Evolutionary conservation across 768 basidiomycete genomes (phyloP).

Genomic region (Boletellus emodensis): DNA sequence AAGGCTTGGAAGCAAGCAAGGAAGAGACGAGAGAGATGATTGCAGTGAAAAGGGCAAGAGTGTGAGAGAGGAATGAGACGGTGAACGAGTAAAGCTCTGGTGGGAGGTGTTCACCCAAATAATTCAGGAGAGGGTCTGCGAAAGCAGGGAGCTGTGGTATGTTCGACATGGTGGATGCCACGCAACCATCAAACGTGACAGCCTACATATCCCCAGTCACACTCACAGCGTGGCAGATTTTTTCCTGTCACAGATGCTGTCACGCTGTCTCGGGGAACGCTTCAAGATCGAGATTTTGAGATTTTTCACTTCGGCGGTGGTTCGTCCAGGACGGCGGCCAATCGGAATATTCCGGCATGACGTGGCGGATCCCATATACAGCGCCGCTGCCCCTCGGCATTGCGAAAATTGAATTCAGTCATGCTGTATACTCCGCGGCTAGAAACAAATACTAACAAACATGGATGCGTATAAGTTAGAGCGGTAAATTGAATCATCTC

Average conservation of each 20-base stretch:
- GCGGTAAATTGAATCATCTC: conserved; percentile 18
- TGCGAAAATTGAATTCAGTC: conserved; percentile 17
- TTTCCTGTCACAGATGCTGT: conserved; percentile 16
- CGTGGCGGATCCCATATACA: neutral
- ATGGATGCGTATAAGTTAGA: conserved; percentile 29
- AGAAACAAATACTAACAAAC: conserved; percentile 26
- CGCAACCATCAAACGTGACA: conserved; percentile 20
- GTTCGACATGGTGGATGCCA: conserved; percentile 29
- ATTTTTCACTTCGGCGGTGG: conserved; percentile 7
- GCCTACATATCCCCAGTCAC: conserved; percentile 13
- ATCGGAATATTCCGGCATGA: conserved; percentile 26
- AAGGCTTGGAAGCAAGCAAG: conserved; percentile 47
- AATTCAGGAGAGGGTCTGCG: conserved; percentile 52
- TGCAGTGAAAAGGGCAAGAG: conserved; percentile 47
- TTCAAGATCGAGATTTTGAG: neutral
- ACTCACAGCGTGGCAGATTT: conserved; percentile 1
- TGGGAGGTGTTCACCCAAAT: conserved; percentile 53
- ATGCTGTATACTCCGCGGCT: conserved; percentile 20
- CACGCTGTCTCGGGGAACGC: conserved; percentile 3
- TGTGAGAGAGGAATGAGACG: conserved; percentile 48
- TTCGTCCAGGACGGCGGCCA: conserved; percentile 14
- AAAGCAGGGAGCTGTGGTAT: conserved; percentile 40
- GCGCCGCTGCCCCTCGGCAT: conserved; percentile 16
- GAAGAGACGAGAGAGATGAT: conserved; percentile 45
- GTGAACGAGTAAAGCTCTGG: conserved; percentile 50